phyloP scores from a whole-genome alignment of 106 monocot genomes.

The Platanthera guangdongensis region DNA sequence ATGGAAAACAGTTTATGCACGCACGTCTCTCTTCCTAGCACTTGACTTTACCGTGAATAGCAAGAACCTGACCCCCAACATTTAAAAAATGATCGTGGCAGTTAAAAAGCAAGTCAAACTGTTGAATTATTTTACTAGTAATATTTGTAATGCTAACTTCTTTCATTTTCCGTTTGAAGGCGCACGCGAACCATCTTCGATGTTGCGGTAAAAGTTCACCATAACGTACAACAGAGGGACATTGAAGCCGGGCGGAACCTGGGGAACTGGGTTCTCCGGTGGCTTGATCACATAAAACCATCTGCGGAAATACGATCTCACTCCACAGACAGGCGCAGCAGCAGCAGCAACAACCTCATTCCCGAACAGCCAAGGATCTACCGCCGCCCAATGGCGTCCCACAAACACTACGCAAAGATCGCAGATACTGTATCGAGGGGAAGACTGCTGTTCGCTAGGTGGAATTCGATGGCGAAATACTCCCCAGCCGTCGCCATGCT shows the following conservation, averaged over 20 bases:
- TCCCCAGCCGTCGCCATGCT: conserved; percentile 41
- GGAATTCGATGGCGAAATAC: conserved; percentile 33
- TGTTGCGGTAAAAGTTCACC: conserved; percentile 67
- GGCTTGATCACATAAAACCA: conserved; percentile 76
- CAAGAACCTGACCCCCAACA: not conserved
- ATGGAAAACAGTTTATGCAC: too few relatives aligned
- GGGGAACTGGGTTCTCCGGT: conserved; percentile 75
- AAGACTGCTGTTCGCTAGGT: conserved; percentile 30
- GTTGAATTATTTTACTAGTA: not conserved
- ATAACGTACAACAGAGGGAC: conserved; percentile 75
- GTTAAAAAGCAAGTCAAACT: not conserved
- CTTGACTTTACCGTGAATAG: too few relatives aligned
- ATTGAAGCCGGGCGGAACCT: conserved; percentile 66
- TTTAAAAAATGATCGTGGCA: not conserved
- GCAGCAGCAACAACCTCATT: not conserved
- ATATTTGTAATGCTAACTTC: not conserved
- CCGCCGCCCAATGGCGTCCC: conserved; percentile 4
- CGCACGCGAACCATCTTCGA: conserved; percentile 62
- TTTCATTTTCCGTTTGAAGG: conserved; percentile 24
- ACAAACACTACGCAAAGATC: conserved; percentile 12
- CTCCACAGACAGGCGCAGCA: not conserved
- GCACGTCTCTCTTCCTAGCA: too few relatives aligned
- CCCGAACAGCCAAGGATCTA: conserved; percentile 13
- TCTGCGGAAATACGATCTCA: conserved; percentile 57
- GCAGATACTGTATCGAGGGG: conserved; percentile 22